Conservation (phyloP, 768 basidiomycete genomes). For the Dioszegia hungarica region DNA sequence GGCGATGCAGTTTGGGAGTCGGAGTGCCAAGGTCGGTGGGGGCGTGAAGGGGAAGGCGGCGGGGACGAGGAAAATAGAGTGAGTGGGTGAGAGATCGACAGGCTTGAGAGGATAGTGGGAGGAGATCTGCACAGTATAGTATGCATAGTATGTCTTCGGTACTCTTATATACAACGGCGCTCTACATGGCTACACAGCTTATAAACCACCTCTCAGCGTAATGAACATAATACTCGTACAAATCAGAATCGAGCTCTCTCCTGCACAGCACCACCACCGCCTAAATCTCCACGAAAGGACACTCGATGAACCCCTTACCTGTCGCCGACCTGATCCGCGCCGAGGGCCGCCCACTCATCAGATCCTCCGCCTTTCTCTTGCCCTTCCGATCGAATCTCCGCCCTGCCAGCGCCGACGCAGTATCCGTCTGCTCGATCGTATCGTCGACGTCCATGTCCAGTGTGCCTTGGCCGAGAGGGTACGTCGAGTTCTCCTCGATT, state of each 20-base stretch:
- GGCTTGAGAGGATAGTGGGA: not conserved
- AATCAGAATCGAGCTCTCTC: too few species aligned
- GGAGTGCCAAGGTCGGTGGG: conserved; percentile 42
- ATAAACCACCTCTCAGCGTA: too few species aligned
- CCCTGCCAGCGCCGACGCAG: not conserved
- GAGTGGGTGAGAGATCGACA: not conserved
- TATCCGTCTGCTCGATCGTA: not conserved
- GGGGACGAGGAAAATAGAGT: not conserved
- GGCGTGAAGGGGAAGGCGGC: conserved; percentile 9
- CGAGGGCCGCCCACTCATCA: not conserved
- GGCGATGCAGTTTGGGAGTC: conserved; percentile 89
- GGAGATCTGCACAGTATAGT: not conserved
- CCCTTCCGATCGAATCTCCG: conserved; percentile 2
- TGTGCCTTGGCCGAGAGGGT: not conserved
- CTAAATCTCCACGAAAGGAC: conserved; percentile 2
- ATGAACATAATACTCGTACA: too few species aligned
- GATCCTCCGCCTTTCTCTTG: not conserved
- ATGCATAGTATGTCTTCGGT: not conserved
- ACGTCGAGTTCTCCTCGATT: not conserved
- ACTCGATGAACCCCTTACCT: not conserved
- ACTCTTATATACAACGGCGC: too few species aligned
- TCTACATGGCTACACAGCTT: too few species aligned
- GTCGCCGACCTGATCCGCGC: not conserved
- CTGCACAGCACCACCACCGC: too few species aligned
- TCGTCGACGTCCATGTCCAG: conserved; percentile 2